These are phyloP conservation scores for Macadamia tetraphylla DNA, from an alignment of 164 flowering plant genomes.

Conservation along the genomic window DNA sequence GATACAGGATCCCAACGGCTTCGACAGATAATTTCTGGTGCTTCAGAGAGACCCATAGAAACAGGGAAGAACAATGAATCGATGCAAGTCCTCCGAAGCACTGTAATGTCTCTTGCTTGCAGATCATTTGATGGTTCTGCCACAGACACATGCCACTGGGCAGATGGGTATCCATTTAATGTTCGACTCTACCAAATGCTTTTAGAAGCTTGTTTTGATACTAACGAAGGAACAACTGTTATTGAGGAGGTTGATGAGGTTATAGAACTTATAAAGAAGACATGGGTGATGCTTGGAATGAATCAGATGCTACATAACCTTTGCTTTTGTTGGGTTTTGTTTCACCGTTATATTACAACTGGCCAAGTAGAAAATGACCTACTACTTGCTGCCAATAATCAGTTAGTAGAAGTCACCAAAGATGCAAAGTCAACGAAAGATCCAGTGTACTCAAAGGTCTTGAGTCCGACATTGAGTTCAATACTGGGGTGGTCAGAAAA, in stretches of 20 bases:
- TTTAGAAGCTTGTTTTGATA: conserved; percentile 80
- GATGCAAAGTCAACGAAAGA: conserved; percentile 57
- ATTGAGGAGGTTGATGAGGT: conserved; percentile 87
- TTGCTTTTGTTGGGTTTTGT: conserved; percentile 79
- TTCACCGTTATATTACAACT: conserved; percentile 56
- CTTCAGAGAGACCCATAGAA: conserved; percentile 54
- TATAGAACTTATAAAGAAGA: conserved; percentile 77
- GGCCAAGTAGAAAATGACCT: conserved; percentile 72
- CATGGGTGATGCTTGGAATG: conserved; percentile 76
- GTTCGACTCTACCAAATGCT: conserved; percentile 66
- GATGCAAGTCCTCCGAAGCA: conserved; percentile 50
- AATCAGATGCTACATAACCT: conserved; percentile 77
- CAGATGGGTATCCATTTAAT: conserved; percentile 82
- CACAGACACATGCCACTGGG: conserved; percentile 79
- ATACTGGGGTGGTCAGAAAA: conserved; percentile 78
- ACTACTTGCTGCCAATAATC: conserved; percentile 57
- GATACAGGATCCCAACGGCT: conserved; percentile 43
- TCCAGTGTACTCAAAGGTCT: conserved; percentile 40
- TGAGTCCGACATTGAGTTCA: conserved; percentile 46
- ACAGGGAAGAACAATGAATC: conserved; percentile 61
- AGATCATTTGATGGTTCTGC: conserved; percentile 56
- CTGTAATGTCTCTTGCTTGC: conserved; percentile 67
- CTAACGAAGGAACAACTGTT: conserved; percentile 52
- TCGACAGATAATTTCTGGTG: conserved; percentile 49
- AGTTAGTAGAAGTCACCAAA: conserved; percentile 59